Base-by-base conservation (phyloP, 177 flowering plant genomes). In the Vitis hybrid region DNA sequence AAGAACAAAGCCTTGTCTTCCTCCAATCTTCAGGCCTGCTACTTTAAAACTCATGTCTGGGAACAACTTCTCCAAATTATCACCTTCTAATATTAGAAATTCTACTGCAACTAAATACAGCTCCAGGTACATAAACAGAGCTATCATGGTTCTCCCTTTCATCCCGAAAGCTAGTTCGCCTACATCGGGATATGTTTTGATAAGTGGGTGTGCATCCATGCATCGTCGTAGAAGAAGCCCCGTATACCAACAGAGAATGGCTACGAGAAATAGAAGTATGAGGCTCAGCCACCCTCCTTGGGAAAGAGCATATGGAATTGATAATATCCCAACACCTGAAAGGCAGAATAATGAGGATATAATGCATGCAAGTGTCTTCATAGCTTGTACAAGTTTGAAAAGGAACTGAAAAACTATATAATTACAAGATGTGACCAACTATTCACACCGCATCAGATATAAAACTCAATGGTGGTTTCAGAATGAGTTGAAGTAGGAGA, bases 21-120 rank as follows among this genome's bases (percentile, higher is more conserved):
- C 87, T 14, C 70, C 80, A 65, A 90, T 56, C 56, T 17, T 74
- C 2, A 72, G 11, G 5, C 81, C 80, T 1, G 34, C 73, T 1
- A 87, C 15, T 14, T 69, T 56, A n/a, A 81, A 56, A 14, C 11
- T 58, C 14, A 56, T 54, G 67, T 81, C 58, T 10, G 89, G 92
- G 61, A 88, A 90, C 70, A 88, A 56, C 63, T 83, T 86, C 8
- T 81, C 74, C 4, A 88, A 60, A 64, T 84, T 87, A 51, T 90
- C 91, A 12, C 95, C 92, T 81, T 84, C 91, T 32, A 91, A 32
- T 70, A 91, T 88, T 57, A 91, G 72, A 70, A 85, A 88, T 73
- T 81, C 91, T 1, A 79, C 83, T 1, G 89, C 88, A 6, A 83
- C 86, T 15, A 87, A 65, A 54, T 78, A 90, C 6, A 87, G 72